A percentile compares a stretch with the other conserved stretches of the same genome.
These are phyloP conservation scores for Pseudozyma pruni DNA, from an alignment of 1,284 basidiomycete genomes.

Conservation along the genomic window DNA sequence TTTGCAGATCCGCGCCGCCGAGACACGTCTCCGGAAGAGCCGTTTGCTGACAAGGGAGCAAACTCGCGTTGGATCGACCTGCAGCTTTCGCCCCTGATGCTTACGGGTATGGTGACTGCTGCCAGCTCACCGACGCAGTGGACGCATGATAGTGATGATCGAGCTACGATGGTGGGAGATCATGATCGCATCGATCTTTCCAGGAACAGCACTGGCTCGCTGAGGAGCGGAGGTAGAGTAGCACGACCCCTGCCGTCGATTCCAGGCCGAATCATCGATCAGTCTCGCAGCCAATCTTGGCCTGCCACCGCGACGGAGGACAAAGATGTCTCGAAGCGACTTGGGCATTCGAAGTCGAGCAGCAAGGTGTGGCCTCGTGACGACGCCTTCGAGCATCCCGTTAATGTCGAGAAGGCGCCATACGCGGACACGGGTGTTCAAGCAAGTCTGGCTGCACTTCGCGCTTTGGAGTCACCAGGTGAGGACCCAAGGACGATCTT, in stretches of 20 bases:
- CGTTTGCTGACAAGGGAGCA: no score
- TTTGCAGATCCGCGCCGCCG: no score
- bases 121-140: conserved; percentile 14
- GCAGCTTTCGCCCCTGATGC: conserved; percentile 21
- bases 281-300: no score
- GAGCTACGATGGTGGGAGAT: neutral
- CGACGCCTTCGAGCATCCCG: neutral
- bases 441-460: conserved; percentile 37
- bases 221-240: neutral
- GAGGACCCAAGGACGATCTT: conserved; percentile 29
- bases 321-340: no score
- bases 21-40: no score
- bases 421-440: conserved; percentile 44
- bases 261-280: conserved; percentile 1
- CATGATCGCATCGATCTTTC: neutral
- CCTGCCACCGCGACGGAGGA: no score
- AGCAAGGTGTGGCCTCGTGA: conserved; percentile 2
- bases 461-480: conserved; percentile 39
- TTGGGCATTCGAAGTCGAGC: conserved; percentile 16
- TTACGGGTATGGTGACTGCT: conserved; percentile 24
- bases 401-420: conserved; percentile 17
- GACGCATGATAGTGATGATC: conserved; percentile 15
- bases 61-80: no score
- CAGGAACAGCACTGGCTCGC: neutral
- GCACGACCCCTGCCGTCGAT: conserved; percentile 18